Evolutionary conservation across 2,329 filamentous ascomycete species (phyloP).

Genomic region (Sporothrix brasiliensis): DNA sequence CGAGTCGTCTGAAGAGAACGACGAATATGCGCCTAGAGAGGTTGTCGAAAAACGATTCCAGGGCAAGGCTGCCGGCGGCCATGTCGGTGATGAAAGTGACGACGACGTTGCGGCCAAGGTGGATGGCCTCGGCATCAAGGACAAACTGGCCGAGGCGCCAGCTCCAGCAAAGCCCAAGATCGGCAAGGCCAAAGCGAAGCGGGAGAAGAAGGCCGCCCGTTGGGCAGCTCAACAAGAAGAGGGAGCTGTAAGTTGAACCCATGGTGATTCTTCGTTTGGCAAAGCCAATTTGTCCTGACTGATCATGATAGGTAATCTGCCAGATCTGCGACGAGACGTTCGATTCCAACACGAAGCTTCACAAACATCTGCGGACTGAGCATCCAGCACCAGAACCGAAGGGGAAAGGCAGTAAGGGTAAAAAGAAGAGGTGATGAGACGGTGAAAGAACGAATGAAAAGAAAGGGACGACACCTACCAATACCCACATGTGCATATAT

Average conservation of each 20-base stretch:
- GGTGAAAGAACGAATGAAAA: background rate
- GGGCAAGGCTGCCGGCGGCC: background rate
- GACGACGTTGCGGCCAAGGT: conserved; percentile 68
- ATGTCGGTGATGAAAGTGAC: background rate
- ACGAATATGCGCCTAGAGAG: conserved; percentile 54
- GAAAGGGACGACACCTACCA: background rate
- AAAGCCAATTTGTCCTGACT: background rate
- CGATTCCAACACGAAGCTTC: conserved; percentile 35
- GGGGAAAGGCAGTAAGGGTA: conserved; percentile 20
- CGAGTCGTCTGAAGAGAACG: conserved; percentile 36
- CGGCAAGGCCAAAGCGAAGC: conserved; percentile 38
- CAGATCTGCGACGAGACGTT: conserved; percentile 34
- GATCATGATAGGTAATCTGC: conserved; percentile 26
- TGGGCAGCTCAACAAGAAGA: conserved; percentile 31
- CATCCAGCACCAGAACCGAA: conserved; percentile 28
- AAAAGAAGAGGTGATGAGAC: conserved; percentile 29
- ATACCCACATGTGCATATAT: background rate
- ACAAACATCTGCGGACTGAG: conserved; percentile 33
- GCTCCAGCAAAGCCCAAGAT: conserved; percentile 56
- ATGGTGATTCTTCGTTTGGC: background rate
- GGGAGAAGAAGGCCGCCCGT: conserved; percentile 35
- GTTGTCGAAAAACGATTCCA: conserved; percentile 49
- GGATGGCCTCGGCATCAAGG: conserved; percentile 72
- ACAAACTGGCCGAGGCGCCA: conserved; percentile 47
- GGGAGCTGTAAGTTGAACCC: background rate